Base-by-base conservation (phyloP, 2,329 filamentous ascomycete genomes). In the Botrytis byssoidea region DNA sequence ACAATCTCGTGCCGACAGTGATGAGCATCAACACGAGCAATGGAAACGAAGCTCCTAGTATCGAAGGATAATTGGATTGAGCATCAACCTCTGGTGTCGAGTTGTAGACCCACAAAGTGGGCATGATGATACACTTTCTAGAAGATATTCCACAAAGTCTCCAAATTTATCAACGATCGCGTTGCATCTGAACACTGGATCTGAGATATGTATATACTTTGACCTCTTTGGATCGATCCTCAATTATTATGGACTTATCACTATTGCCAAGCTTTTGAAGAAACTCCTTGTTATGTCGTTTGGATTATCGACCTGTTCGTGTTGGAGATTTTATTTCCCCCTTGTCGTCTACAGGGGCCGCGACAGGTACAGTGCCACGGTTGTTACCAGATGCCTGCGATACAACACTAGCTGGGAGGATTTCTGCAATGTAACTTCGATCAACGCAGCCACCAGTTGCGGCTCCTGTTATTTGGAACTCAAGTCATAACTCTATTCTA, bases 51-150 rank as follows among this genome's bases (percentile, higher is more conserved):
- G 32, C 69, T 12, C 25, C 32, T n/a, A 71, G 29, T 10, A 71
- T 65, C 44, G 40, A 16, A 16, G 60, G 59, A 71, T 71, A 65
- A 25, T 71, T 51, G 32, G 69, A 71, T 63, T 29, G 32, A 65
- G 69, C 59, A 32, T 65, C 51, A 55, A 65, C 60, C 32, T 71
- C 59, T 65, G 69, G 42, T 29, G 69, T 51, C 46, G 69, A 63
- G 69, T 71, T 71, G 9, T 65, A 71, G 69, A 71, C 69, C 69
- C 69, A 71, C 69, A 71, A 37, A 71, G 44, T 51, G 69, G 69
- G 32, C 57, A 71, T 65, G 69, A 51, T 42, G 69, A 63, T 71
- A 51, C n/a, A 42, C 18, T 37, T 65, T 40, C 44, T 46, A 51
- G 46, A 65, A 40, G 69, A 65, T 29, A 55, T 63, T 42, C 69